Percentiles rank a stretch among this genome's conserved stretches.
Evolutionary conservation across 202 grass and related monocot species (phyloP).

Genomic region (Digitaria exilis): DNA sequence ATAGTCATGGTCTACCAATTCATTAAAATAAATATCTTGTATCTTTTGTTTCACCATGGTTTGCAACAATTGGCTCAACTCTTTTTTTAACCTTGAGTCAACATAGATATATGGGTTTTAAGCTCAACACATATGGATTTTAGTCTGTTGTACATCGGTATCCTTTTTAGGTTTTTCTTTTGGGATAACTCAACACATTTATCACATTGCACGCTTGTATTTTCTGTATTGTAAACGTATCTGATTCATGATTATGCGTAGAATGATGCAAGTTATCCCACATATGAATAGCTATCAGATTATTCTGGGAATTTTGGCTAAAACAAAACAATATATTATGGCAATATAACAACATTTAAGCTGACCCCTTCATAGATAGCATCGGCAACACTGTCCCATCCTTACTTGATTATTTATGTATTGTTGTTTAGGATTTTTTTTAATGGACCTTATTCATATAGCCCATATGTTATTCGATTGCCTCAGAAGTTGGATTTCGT

Average conservation of each 20-base stretch:
- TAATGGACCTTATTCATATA: no score
- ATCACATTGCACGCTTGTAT: background rate
- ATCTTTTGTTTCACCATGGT: background rate
- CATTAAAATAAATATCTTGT: background rate
- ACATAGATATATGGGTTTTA: background rate
- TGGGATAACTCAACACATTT: background rate
- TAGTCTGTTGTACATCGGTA: background rate
- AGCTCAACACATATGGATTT: background rate
- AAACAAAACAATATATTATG: background rate
- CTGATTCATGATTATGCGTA: background rate
- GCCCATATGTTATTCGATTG: no score
- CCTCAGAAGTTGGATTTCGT: slow-evolving; percentile 1
- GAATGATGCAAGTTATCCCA: background rate
- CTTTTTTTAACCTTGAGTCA: slow-evolving; percentile 8
- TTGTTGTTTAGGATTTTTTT: background rate
- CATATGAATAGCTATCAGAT: no score
- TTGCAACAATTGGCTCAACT: background rate
- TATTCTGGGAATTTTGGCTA: background rate
- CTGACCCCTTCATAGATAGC: background rate
- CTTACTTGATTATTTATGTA: background rate
- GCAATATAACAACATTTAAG: background rate
- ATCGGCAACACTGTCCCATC: background rate
- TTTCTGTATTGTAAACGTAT: slow-evolving; percentile 9
- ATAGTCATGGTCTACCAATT: background rate
- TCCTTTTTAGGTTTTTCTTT: background rate